Base-by-base conservation (phyloP, 2,329 filamentous ascomycete species). In the Colletotrichum tanaceti region DNA sequence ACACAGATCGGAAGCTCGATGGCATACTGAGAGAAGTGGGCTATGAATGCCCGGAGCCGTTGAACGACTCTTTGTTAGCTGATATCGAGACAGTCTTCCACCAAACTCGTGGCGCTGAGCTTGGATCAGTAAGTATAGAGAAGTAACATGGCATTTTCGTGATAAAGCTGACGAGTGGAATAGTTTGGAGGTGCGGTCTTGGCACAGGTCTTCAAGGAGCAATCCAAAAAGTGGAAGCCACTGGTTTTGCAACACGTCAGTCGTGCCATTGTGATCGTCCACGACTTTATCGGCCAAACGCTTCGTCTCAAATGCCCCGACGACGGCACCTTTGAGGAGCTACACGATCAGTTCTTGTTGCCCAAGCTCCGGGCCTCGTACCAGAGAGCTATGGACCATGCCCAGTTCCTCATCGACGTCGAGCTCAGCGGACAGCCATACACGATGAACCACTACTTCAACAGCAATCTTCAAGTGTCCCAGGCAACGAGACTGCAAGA, bases 371-470 rank as follows among this genome's bases (percentile, higher is more conserved):
- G 79, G 0, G 71, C 73, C 0, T 74, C 77, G 0, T 90, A 91
- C 70, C 70, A 76, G 5, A 75, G 72, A 0, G 85, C 86, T 0
- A 79, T 88, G 43, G 68, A 82, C 0, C 83, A 89, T 18, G 79
- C 83, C 0, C 69, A 75, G 0, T 88, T 87, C 39, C 77, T 91
- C 0, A 73, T 91, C 0, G 50, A 79, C 1, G 80, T 88, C 3
- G 87, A 90, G 73, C 75, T 81, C 1, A 72, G 76, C 0, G 79
- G 80, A 1, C 81, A 74, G 0, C 83, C 84, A 0, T 76, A 78
- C 22, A 90, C 88, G 0, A 73, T 83, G 50, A 87, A 90, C 68
- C 81, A 83, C 47, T 83, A 83, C 63, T 89, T 90, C 74, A 83
- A 79, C 69, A 76, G 82, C 50, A 75, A 71, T 0, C 68, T 81